These are phyloP conservation scores for Calonectria crousiana DNA, from an alignment of 2,329 filamentous ascomycete species.

Conservation along the genomic window DNA sequence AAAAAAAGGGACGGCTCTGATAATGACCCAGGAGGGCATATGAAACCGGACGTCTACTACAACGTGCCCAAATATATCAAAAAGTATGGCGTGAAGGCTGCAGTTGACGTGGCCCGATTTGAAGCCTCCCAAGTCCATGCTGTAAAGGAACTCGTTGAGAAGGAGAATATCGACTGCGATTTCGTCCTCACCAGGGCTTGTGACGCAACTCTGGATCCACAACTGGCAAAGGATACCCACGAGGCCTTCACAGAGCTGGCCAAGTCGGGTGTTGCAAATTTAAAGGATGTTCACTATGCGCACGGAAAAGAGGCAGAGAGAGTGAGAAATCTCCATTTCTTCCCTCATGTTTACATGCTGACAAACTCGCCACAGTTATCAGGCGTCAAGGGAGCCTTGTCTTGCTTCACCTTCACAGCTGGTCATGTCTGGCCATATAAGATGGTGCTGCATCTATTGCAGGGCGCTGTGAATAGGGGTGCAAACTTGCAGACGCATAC, in stretches of 20 bases:
- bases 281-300: background rate
- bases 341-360: background rate
- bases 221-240: constrained; percentile 27
- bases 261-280: background rate
- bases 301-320: constrained; percentile 13
- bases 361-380: constrained; percentile 21
- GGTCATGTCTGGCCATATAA: constrained; percentile 46
- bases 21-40: constrained; percentile 28
- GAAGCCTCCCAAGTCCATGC: constrained; percentile 33
- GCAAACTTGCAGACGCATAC: constrained; percentile 44
- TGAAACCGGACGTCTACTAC: constrained; percentile 33
- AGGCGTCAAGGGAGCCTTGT: constrained; percentile 50
- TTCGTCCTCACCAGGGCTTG: constrained; percentile 46
- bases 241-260: constrained; percentile 1
- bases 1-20: background rate
- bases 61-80: constrained; percentile 31
- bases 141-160: constrained; percentile 51
- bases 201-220: constrained; percentile 50
- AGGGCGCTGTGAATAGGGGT: constrained; percentile 32
- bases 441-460: constrained; percentile 39
- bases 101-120: constrained; percentile 37
- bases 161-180: constrained; percentile 36
- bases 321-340: background rate
- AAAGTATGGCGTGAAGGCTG: constrained; percentile 31
- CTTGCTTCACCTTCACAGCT: constrained; percentile 45